Base-by-base conservation (phyloP, 176 grass and related monocot genomes). In the Musa troglodytarum region DNA sequence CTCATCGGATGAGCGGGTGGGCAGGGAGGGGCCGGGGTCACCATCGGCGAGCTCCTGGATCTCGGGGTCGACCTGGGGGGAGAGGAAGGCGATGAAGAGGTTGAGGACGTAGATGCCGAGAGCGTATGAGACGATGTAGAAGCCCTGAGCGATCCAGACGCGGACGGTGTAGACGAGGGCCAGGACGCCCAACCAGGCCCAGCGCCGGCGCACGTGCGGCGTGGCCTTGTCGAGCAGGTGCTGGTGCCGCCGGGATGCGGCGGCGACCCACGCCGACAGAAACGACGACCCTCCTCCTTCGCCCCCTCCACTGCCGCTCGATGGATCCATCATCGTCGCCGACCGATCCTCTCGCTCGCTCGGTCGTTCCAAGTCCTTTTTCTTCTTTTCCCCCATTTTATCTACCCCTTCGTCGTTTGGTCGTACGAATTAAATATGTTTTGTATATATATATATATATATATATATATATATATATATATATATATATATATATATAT, bases 41-140 rank as follows among this genome's bases (percentile, higher is more conserved):
- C 28, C 83, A 22, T 77, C 91, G 12, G 83, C 20, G 10, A 86
- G n/a, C 20, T 75, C 83, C 71, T 81, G 66, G 78, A 88, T 78
- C 75, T 90, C 91, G 68, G 91, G 91, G 23, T 90, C 91, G 54
- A 90, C 91, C 81, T 90, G 88, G 21, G 88, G 91, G 14, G 91
- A 95, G 11, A 95, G 88, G 77, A 95, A 95, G 75, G 78, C 83
- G 77, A 95, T 89, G 66, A 90, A 83, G 68, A 89, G 87, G 51
- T 87, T 87, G 59, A 93, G 91, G 53, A 82, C 50, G 80, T 87
- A 93, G 83, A 95, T 95, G 7, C 87, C 91, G 55, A 95, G 86
- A 56, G 83, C 88, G 74, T 95, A 95, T 63, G 91, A 87, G 29
- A 95, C 88, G 78, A 95, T 86, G 54, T 90, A 95, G 74, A 84